Base-by-base conservation (phyloP, 148 eudicot genomes). In the Heliosperma pusillum region DNA sequence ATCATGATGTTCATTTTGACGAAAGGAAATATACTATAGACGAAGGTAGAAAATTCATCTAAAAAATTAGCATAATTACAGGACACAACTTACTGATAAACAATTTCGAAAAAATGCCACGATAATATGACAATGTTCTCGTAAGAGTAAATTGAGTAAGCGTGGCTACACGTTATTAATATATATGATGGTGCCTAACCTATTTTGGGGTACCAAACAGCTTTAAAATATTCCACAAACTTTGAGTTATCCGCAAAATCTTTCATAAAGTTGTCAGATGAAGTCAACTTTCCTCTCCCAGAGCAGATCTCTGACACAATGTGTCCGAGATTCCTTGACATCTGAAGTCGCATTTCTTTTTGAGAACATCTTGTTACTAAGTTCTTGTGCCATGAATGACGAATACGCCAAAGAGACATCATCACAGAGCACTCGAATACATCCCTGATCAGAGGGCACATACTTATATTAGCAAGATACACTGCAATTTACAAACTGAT, bases 321-420 rank as follows among this genome's bases (percentile, higher is more conserved):
- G 75, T 81, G 81, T 50, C 97, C 92, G 66, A 92, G 89, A 53
- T 71, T 75, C 81, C 84, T 86, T 36, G 90, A 86, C 36, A 95
- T 82, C 77, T 82, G 88, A 40, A 76, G 83, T 45, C 93, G 84
- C 66, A 57, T 86, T 75, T 88, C 88, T 13, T 71, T 79, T 64
- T 85, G 85, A 22, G 89, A 80, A 79, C 97, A 92, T 80, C 86
- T 89, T 82, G 83, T 85, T 69, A 90, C 81, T 77, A 95, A 80
- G 82, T 92, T 92, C 66, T 90, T 95, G 80, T 92, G 98, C 97
- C 92, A 95, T 27, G 92, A 88, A 80, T 92, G 97, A 79, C 98
- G 98, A 81, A 95, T 87, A 66, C 93, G 89, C 98, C 98, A 92
- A 71, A 88, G 78, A 74, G 96, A 95, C 80, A 92, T 76, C 88